Conservation (phyloP, 495 filamentous ascomycete genomes). For the Penicillium maclennaniae region DNA sequence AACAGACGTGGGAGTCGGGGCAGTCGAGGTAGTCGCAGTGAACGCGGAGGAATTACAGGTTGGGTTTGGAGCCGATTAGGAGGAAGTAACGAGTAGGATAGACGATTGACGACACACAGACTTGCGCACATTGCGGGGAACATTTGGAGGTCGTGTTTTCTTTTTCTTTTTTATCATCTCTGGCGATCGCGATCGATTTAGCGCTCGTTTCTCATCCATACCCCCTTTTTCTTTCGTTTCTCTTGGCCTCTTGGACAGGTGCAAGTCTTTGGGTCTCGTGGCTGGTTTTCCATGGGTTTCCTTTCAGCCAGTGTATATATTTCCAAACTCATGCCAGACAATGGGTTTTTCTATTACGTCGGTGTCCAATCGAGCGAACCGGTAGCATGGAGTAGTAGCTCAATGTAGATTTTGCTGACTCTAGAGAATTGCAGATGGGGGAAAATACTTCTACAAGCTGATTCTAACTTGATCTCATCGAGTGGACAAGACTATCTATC, state of each 20-base stretch:
- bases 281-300: neutral
- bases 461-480: no score
- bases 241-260: neutral
- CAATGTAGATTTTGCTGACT: neutral
- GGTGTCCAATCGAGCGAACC: neutral
- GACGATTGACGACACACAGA: slow-evolving; percentile 1
- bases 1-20: slow-evolving; percentile 10
- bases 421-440: no score
- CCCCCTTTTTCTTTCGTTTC: slow-evolving; percentile 3
- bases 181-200: neutral
- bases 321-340: neutral
- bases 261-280: neutral
- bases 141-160: no score
- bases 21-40: slow-evolving; percentile 12
- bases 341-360: neutral
- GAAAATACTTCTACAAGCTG: no score
- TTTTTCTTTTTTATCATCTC: neutral
- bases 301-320: slow-evolving; percentile 3
- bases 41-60: slow-evolving; percentile 27
- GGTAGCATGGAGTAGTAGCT: no score
- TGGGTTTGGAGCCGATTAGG: slow-evolving; percentile 42
- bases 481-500: no score
- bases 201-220: neutral
- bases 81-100: slow-evolving; percentile 16
- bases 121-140: neutral